Conservation (phyloP, 495 filamentous ascomycete genomes). For the Aspergillus mulundensis region DNA sequence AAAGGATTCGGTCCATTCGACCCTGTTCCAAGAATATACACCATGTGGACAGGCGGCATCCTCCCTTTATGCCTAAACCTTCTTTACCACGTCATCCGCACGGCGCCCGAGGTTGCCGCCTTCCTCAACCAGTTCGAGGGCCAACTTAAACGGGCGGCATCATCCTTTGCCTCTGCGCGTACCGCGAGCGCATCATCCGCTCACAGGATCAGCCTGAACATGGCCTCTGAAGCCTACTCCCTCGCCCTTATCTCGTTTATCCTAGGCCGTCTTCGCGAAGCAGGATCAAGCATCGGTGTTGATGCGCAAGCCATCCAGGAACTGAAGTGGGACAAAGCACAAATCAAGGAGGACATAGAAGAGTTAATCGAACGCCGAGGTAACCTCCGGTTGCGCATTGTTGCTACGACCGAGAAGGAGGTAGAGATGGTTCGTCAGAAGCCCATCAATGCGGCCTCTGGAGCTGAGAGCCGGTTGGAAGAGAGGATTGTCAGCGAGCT, state of each 20-base stretch:
- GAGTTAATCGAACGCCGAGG: constrained; percentile 61
- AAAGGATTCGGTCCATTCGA: constrained; percentile 70
- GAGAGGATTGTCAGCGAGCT: constrained; percentile 68
- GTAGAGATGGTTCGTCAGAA: constrained; percentile 56
- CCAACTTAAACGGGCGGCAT: constrained; percentile 60
- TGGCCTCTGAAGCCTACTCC: constrained; percentile 70
- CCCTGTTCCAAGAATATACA: constrained; percentile 54
- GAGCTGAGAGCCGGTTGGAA: constrained; percentile 60
- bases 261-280: constrained; percentile 55
- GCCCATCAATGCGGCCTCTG: constrained; percentile 29
- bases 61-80: constrained; percentile 89
- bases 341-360: constrained; percentile 74
- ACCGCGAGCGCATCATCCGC: constrained; percentile 26
- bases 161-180: constrained; percentile 53
- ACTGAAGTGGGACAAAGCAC: constrained; percentile 66
- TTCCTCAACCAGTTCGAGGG: constrained; percentile 83
- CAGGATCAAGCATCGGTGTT: constrained; percentile 53
- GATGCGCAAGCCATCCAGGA: constrained; percentile 58
- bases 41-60: constrained; percentile 84
- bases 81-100: constrained; percentile 70
- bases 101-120: constrained; percentile 75
- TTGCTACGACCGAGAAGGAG: constrained; percentile 69
- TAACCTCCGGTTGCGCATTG: constrained; percentile 61
- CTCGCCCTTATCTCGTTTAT: constrained; percentile 69
- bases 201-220: constrained; percentile 60